Conservation (phyloP, 225 moss, liverwort and hornwort genomes). For the Pleurozium schreberi region DNA sequence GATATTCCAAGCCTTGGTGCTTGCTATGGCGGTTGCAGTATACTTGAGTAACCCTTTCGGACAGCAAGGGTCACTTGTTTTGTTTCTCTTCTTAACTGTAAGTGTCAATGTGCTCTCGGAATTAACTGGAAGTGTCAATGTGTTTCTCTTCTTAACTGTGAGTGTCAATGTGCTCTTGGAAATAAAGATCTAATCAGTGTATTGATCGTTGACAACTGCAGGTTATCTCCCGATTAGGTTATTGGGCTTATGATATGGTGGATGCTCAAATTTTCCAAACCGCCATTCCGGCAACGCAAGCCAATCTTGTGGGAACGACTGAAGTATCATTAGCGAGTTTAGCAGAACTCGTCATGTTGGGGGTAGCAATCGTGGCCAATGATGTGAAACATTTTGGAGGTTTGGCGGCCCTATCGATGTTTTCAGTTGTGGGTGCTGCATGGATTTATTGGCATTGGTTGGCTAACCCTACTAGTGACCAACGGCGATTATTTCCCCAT, state of each 20-base stretch:
- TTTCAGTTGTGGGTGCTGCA: constrained; percentile 57
- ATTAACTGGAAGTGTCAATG: constrained; percentile 4
- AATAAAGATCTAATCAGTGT: background rate
- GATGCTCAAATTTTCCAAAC: constrained; percentile 85
- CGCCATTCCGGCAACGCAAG: constrained; percentile 64
- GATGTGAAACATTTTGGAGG: constrained; percentile 68
- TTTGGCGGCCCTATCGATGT: constrained; percentile 65
- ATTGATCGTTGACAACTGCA: background rate
- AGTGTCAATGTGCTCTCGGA: constrained; percentile 11
- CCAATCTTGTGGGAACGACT: constrained; percentile 74
- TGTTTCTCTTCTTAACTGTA: constrained; percentile 70
- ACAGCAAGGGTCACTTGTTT: constrained; percentile 38
- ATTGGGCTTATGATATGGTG: constrained; percentile 82
- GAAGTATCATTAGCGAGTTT: constrained; percentile 74
- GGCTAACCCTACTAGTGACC: constrained; percentile 54
- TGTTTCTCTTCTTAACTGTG: constrained; percentile 64
- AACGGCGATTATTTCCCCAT: constrained; percentile 55
- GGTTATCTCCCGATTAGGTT: constrained; percentile 70
- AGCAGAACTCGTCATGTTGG: constrained; percentile 71
- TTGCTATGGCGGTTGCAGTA: constrained; percentile 52
- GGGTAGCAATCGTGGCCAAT: constrained; percentile 68
- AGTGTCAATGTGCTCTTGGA: constrained; percentile 10
- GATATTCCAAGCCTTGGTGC: constrained; percentile 56
- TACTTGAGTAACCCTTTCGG: constrained; percentile 51
- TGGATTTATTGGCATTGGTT: constrained; percentile 76